Evolutionary conservation across 1,284 basidiomycete genomes (phyloP), one percentile per base, ranked within the genome.

Genomic region (Sporisorium scitamineum): DNA sequence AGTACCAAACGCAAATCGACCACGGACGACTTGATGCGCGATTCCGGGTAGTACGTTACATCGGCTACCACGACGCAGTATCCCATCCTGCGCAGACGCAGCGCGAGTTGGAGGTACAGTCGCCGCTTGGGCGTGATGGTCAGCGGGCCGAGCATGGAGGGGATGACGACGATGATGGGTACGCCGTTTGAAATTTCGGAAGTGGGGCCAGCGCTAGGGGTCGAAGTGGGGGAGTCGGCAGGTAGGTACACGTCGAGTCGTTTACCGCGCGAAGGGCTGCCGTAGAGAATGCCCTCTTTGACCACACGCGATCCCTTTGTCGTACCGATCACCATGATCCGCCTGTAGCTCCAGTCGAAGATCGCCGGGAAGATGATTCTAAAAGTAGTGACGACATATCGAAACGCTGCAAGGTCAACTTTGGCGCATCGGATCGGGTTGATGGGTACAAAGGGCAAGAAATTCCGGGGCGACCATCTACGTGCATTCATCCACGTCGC

Each of bases 11-110:
- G 73, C 24, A 85, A 56, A 69, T 87, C 86, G 14, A 75, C 61
- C 3, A 87, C 78, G 26, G 84, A 82, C 8, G 81, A 76, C 26
- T 76, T 66, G 64, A 84, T 82, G 47, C 83, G 70, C 26, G 76
- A 80, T 41, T 83, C 74, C 1, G 86, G 85, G 42, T 82, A 86
- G 61, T 81, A 82, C 14, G 80, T 83, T 27, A 87, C 77, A 34
- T 86, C 80, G 16, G 86, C 85, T 0, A 87, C 80, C 20, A 87
- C 78, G 51, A 87, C 86, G 59, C 84, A 81, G 62, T 84, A 84
- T 14, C 86, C 86, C 58, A 85, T 74, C n/a, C 81, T 61, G 2
- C 84, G 78, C 18, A 87, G 62, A 0, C 82, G 79, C 11, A 84
- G 79, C 0, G 86, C 86, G 39, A 87, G 76, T 57, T 84, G 84